Evolutionary conservation across 139 green algal genomes (phyloP).

Genomic region (Picochlorum sp.): DNA sequence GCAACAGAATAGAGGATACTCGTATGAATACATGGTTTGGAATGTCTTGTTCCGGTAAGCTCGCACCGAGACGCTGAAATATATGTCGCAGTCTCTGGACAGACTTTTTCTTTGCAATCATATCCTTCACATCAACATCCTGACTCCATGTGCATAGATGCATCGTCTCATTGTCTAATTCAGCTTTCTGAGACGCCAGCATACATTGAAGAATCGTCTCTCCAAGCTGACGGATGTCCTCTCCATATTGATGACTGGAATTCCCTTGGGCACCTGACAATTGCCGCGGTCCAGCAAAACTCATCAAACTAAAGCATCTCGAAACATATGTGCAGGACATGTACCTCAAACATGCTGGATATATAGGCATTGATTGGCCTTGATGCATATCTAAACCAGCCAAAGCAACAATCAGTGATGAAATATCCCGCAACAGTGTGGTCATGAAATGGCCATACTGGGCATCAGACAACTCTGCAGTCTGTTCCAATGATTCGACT

Average conservation of each 20-base stretch:
- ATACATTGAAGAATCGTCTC: background rate
- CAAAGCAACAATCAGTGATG: too few species aligned
- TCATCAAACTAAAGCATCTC: background rate
- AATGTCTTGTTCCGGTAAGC: slow-evolving; percentile 5
- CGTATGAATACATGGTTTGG: slow-evolving; percentile 7
- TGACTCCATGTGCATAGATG: background rate
- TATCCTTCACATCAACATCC: background rate
- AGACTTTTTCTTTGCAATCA: slow-evolving; percentile 6
- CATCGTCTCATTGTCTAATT: background rate
- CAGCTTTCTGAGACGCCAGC: background rate
- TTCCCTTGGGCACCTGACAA: background rate
- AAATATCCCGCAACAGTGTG: too few species aligned
- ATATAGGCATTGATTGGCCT: background rate
- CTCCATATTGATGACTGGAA: background rate
- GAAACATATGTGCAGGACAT: background rate
- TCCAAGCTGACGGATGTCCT: background rate
- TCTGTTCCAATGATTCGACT: too few species aligned
- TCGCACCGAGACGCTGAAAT: background rate
- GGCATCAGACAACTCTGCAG: too few species aligned
- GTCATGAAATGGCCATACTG: too few species aligned
- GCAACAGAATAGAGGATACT: background rate
- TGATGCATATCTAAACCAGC: background rate
- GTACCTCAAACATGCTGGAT: slow-evolving; percentile 3
- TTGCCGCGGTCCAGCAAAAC: background rate
- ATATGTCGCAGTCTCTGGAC: background rate